Conservation (phyloP, 1,139 yeast species). For the Zygoascus hellenicus region DNA sequence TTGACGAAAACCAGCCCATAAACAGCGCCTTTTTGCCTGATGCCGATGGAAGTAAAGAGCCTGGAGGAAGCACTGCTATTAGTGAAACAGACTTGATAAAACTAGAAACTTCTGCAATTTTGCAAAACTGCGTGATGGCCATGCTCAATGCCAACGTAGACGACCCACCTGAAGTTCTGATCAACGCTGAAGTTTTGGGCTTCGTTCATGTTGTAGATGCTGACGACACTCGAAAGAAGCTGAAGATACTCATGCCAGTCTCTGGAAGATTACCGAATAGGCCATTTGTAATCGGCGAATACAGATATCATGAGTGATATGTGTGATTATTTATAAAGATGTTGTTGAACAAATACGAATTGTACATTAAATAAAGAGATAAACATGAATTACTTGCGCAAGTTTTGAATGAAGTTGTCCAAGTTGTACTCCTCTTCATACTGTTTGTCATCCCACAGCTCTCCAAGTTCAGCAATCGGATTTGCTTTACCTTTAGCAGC, state of each 20-base stretch:
- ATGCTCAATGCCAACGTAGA: constrained; percentile 55
- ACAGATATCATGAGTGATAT: constrained; percentile 59
- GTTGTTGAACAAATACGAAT: not conserved
- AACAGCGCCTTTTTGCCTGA: constrained; percentile 38
- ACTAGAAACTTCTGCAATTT: constrained; percentile 48
- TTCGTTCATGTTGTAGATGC: constrained; percentile 52
- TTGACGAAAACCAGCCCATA: constrained; percentile 33
- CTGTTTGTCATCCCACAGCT: constrained; percentile 93
- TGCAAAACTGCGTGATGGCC: constrained; percentile 72
- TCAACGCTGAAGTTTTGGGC: constrained; percentile 61
- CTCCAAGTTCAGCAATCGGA: constrained; percentile 84
- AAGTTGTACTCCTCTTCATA: constrained; percentile 94
- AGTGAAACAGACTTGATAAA: constrained; percentile 27
- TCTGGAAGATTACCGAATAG: constrained; percentile 80
- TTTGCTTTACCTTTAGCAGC: constrained; percentile 42
- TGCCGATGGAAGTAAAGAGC: constrained; percentile 31
- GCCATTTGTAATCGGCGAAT: constrained; percentile 59
- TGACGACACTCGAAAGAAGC: constrained; percentile 63
- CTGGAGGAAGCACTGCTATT: not conserved
- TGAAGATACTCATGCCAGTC: constrained; percentile 75
- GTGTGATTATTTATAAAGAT: not conserved
- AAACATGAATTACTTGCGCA: not conserved
- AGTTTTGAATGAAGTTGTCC: constrained; percentile 81
- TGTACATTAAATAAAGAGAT: constrained; percentile 6
- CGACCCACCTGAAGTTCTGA: constrained; percentile 47